Evolutionary conservation across 2,329 filamentous ascomycete species (phyloP).

Genomic region (Fusarium sp.): DNA sequence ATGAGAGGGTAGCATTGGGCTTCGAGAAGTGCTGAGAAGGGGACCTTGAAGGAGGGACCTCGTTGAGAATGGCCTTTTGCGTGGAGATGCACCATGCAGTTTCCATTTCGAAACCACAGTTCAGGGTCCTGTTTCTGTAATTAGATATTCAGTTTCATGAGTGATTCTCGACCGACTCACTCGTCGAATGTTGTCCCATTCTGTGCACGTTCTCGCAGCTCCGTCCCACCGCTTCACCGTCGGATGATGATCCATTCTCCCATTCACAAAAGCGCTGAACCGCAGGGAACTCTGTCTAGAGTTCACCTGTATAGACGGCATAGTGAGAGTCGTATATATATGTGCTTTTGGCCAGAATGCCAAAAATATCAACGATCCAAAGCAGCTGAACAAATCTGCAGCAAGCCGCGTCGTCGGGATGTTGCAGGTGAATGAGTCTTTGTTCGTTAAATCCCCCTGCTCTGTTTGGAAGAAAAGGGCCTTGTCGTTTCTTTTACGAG

Average conservation of each 20-base stretch:
- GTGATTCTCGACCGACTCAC: constrained; percentile 48
- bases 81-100: constrained; percentile 77
- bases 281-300: constrained; percentile 30
- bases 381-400: constrained; percentile 21
- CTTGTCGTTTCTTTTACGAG: background rate
- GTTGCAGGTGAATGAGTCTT: constrained; percentile 30
- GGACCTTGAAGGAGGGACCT: constrained; percentile 75
- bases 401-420: constrained; percentile 30
- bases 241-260: constrained; percentile 28
- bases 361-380: background rate
- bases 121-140: constrained; percentile 70
- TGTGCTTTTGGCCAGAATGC: background rate
- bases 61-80: constrained; percentile 70
- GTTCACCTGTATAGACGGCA: constrained; percentile 13
- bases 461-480: background rate
- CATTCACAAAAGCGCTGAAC: constrained; percentile 47
- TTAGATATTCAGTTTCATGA: constrained; percentile 4
- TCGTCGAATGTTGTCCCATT: constrained; percentile 61
- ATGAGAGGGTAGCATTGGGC: constrained; percentile 71
- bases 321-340: constrained; percentile 11
- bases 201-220: constrained; percentile 53
- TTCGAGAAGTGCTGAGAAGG: constrained; percentile 66
- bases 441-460: constrained; percentile 13
- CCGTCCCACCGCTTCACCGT: constrained; percentile 63
- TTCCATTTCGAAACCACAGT: constrained; percentile 73